Evolutionary conservation across 2,329 filamentous ascomycete genomes (phyloP), one percentile per base, ranked within the genome.

Genomic region (Colletotrichum sp.): DNA sequence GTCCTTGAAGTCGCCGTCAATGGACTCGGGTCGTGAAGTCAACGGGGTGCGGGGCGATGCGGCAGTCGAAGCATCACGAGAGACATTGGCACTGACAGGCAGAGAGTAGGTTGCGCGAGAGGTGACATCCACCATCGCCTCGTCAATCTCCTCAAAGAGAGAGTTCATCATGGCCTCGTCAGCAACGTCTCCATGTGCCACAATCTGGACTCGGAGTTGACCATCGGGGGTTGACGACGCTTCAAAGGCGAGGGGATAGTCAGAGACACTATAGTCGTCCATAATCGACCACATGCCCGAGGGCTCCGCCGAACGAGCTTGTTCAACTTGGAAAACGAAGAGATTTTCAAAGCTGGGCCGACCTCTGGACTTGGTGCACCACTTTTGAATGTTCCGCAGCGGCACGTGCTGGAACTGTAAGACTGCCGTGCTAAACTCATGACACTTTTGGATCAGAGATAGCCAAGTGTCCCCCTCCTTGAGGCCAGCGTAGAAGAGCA

Each of bases 231-330:
- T 85, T 16, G 94, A 87, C 8, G 92, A 91, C 4, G 93, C 91
- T 79, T 98, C 96, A 57, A 98, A 89, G 2, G 96, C 94, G 7
- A 98, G 84, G 0, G 95, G 93, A 79, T 96, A 97, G 78, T 96
- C 94, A 0, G 92, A 88, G 15, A 87, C 83, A 5, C 84, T 84
- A 6, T 86, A 82, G 2, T 88, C 88, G 24, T 91, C 87, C 3
- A 89, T 76, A 12, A 90, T 80, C 0, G 84, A 85, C 93, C 95
- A 96, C 2, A 92, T 79, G 2, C 79, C 71, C 4, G 84, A 79
- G 30, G 57, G 63, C 18, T 76, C 74, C 1, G 70, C n/a, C 16
- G 65, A 24, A 3, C 16, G 26, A 34, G 70, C 18, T 5, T 82
- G 77, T n/a, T 80, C 81, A 44, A 89, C 88, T 80, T 98, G 94